Percentiles rank a stretch among this genome's conserved stretches.
Evolutionary conservation across 352 stramenopile species (phyloP).

Genomic region (Globisporangium okanoganense): DNA sequence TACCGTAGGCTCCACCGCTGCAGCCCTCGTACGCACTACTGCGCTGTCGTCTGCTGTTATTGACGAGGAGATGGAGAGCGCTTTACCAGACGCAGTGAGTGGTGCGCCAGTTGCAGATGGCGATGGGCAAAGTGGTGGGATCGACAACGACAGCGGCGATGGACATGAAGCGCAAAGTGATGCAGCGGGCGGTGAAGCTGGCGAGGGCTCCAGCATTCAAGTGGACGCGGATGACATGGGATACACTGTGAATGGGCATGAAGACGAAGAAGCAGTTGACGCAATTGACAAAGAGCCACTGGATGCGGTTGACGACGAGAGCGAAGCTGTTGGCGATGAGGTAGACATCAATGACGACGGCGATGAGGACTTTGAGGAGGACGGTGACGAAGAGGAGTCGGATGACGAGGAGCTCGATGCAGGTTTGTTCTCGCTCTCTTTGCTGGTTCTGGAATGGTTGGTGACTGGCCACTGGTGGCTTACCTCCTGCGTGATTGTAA

Average conservation of each 20-base stretch:
- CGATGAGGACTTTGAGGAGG: not conserved
- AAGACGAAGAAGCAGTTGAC: not conserved
- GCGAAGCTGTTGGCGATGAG: too few species aligned
- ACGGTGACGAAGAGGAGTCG: not conserved
- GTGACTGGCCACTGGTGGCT: too few species aligned
- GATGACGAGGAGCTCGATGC: not conserved
- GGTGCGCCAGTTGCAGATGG: not conserved
- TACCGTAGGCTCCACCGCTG: not conserved
- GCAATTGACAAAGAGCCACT: not conserved
- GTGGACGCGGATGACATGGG: not conserved
- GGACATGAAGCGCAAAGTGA: not conserved
- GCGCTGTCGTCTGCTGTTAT: not conserved
- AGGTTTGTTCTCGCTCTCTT: not conserved
- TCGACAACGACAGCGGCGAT: not conserved
- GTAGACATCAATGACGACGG: too few species aligned
- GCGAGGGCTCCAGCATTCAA: not conserved
- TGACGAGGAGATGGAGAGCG: not conserved
- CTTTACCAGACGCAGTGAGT: not conserved
- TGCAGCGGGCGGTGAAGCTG: not conserved
- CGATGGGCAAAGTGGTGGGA: not conserved
- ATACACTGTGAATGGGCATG: not conserved
- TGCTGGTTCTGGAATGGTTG: not conserved
- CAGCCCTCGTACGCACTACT: not conserved
- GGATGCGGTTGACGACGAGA: not conserved
- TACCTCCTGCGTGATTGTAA: not conserved